phyloP scores from a whole-genome alignment of 805 yeast genomes.

The Wickerhamiella qilinensis region DNA sequence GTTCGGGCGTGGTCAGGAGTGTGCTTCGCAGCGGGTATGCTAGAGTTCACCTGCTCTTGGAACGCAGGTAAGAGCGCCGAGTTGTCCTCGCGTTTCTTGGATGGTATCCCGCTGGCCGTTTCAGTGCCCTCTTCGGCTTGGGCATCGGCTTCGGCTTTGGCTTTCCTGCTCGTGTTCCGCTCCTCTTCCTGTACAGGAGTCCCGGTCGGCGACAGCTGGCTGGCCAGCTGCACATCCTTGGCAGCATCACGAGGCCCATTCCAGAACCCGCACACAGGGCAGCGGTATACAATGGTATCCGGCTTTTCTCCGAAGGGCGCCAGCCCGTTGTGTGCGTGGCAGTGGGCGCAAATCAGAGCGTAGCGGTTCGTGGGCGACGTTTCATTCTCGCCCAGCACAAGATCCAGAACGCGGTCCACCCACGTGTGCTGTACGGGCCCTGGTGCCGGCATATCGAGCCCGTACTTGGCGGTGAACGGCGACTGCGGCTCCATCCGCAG shows the following conservation, averaged over 20 bases:
- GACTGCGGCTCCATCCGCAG: neutral
- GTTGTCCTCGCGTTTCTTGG: no score
- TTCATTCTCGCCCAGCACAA: conserved; percentile 48
- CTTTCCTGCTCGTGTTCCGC: no score
- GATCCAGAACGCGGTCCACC: conserved; percentile 28
- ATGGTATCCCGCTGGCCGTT: no score
- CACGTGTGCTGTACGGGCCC: conserved; percentile 20
- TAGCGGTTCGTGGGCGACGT: conserved; percentile 40
- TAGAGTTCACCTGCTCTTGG: no score
- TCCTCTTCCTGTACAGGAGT: no score
- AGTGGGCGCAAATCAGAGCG: conserved; percentile 57
- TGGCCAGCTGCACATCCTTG: neutral
- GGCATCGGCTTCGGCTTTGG: no score
- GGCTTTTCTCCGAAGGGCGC: conserved; percentile 58
- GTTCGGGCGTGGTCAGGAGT: no score
- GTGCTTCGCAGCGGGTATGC: no score
- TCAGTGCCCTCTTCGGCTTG: no score
- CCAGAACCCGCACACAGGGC: conserved; percentile 45
- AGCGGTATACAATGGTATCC: conserved; percentile 33
- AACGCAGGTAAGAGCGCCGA: no score
- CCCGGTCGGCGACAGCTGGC: no score
- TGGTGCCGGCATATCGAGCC: conserved; percentile 1
- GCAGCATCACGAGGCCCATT: conserved; percentile 5
- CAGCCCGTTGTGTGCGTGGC: conserved; percentile 60
- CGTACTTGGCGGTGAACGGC: neutral